phyloP scores from a whole-genome alignment of 73 alveolate species.

The Tetrahymena thermophila region DNA sequence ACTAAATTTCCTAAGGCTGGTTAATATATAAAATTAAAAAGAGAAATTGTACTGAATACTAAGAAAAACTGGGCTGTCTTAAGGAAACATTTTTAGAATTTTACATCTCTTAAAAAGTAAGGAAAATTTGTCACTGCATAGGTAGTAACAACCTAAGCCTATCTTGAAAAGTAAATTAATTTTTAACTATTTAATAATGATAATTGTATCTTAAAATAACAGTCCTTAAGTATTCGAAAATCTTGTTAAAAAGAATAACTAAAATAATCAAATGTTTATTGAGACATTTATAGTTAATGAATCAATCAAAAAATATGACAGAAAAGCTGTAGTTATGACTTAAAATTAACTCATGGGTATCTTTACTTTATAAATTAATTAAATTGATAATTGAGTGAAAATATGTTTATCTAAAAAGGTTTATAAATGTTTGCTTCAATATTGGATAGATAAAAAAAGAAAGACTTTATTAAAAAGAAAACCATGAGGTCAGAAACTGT shows the following conservation, averaged over 20 bases:
- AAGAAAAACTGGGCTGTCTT: not conserved
- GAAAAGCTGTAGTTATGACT: not conserved
- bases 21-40: not conserved
- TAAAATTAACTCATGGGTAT: not conserved
- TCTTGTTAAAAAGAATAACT: not conserved
- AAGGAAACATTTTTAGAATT: not conserved
- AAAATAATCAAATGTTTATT: not conserved
- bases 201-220: too few relatives aligned
- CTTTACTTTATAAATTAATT: not conserved
- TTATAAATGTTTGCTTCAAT: not conserved
- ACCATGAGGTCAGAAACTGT: not conserved
- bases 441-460: not conserved
- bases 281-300: not conserved
- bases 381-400: not conserved
- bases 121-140: not conserved
- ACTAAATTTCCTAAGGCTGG: not conserved
- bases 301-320: not conserved
- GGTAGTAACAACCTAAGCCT: not conserved
- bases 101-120: not conserved
- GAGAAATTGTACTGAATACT: not conserved
- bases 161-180: not conserved
- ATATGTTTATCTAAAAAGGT: not conserved
- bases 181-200: not conserved
- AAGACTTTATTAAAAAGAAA: not conserved
- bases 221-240: not conserved